Evolutionary conservation across 2,329 filamentous ascomycete species (phyloP).

Genomic region (Cladobotryum protrusum): DNA sequence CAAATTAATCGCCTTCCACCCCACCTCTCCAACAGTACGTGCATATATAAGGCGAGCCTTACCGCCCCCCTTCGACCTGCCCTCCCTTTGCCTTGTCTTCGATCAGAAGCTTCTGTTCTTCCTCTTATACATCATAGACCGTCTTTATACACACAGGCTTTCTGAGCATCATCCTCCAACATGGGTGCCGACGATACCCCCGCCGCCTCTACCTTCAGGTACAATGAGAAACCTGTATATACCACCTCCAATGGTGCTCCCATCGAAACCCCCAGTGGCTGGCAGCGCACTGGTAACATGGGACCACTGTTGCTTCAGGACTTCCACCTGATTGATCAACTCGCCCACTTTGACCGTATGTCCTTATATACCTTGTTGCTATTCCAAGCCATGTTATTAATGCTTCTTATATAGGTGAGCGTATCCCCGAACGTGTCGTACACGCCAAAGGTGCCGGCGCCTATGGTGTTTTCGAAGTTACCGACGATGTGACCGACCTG

Average conservation of each 20-base stretch:
- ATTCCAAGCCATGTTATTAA: neutral
- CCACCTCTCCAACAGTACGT: too few species aligned
- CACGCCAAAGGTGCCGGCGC: constrained; percentile 35
- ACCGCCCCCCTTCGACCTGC: too few species aligned
- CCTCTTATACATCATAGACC: too few species aligned
- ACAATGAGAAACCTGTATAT: constrained; percentile 53
- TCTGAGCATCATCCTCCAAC: constrained; percentile 15
- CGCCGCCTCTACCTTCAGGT: constrained; percentile 42
- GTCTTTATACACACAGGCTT: too few species aligned
- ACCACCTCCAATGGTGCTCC: constrained; percentile 56
- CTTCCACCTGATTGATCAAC: constrained; percentile 58
- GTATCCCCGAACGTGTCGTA: constrained; percentile 41
- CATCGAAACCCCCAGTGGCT: constrained; percentile 42
- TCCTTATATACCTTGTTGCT: neutral
- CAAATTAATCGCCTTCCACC: too few species aligned
- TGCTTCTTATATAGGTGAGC: constrained; percentile 28
- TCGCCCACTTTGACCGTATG: constrained; percentile 46
- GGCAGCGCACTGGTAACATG: constrained; percentile 48
- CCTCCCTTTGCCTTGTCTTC: too few species aligned
- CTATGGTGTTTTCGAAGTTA: constrained; percentile 55
- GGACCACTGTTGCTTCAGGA: constrained; percentile 58
- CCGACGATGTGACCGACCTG: constrained; percentile 48
- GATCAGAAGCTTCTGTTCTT: too few species aligned
- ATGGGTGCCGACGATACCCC: constrained; percentile 38
- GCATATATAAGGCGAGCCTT: too few species aligned